Percentiles rank a stretch among this genome's conserved stretches.
Conservation (phyloP, 306 rosid genomes). For the Vigna reflexopilosa region DNA sequence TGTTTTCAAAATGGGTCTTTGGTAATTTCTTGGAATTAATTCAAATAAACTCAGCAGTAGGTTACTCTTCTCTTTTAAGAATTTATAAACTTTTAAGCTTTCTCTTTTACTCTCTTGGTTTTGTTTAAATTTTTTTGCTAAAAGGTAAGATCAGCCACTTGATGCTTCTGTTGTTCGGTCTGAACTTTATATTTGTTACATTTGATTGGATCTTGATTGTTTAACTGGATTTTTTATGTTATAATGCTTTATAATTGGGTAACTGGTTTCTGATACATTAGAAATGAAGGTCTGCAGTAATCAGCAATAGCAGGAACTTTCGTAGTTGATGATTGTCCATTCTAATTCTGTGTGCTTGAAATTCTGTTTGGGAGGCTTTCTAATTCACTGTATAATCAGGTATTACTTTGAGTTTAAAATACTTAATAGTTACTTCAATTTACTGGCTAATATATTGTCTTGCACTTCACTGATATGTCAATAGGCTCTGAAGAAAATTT, state of each 20-base stretch:
- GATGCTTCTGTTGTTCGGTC: too few species aligned
- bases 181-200: too few species aligned
- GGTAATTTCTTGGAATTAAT: too few species aligned
- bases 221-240: conserved; percentile 38
- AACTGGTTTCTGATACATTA: conserved; percentile 58
- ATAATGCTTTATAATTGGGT: conserved; percentile 25
- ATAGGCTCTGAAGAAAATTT: conserved; percentile 93
- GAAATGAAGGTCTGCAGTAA: conserved; percentile 91
- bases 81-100: too few species aligned
- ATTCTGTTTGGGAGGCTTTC: conserved; percentile 95
- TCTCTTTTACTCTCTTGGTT: too few species aligned
- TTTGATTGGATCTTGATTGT: background rate
- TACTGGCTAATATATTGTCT: conserved; percentile 33
- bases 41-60: too few species aligned
- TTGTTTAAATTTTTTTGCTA: too few species aligned
- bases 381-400: conserved; percentile 84
- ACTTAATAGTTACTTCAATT: conserved; percentile 21
- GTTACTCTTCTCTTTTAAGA: too few species aligned
- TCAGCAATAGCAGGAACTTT: conserved; percentile 93
- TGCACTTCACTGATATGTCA: conserved; percentile 42
- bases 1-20: too few species aligned
- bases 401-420: conserved; percentile 42
- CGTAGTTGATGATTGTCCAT: conserved; percentile 96
- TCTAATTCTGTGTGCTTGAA: conserved; percentile 93
- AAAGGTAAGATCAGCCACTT: too few species aligned